Evolutionary conservation across 805 yeast species (phyloP).

Genomic region (Lachancea lanzarotensis): DNA sequence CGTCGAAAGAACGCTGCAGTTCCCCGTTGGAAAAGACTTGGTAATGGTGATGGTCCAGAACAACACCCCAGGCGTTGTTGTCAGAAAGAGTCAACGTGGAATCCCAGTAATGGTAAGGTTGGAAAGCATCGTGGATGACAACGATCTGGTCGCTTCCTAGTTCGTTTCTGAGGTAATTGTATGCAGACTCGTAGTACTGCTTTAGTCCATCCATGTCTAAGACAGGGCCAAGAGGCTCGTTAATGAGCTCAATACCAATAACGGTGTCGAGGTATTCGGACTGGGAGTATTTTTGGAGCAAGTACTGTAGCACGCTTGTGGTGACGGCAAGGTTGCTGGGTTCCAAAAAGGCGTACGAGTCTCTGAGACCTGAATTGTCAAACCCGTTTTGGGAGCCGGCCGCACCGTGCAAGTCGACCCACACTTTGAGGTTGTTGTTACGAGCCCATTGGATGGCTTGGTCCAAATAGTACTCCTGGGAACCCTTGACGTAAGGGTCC

Average conservation of each 20-base stretch:
- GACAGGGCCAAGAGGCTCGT: constrained; percentile 80
- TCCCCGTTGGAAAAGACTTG: constrained; percentile 71
- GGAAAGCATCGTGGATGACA: constrained; percentile 80
- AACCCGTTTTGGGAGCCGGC: constrained; percentile 96
- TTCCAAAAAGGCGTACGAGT: constrained; percentile 45
- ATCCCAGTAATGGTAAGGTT: constrained; percentile 56
- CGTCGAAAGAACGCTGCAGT: constrained; percentile 50
- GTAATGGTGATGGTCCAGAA: constrained; percentile 86
- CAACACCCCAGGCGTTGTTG: constrained; percentile 51
- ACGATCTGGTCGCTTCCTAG: constrained; percentile 47
- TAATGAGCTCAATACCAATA: constrained; percentile 75
- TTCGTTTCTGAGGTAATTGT: constrained; percentile 51
- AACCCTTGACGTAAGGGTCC: constrained; percentile 84
- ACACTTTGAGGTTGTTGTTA: constrained; percentile 55
- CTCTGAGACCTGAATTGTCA: constrained; percentile 88
- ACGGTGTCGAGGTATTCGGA: constrained; percentile 61
- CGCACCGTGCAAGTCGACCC: constrained; percentile 95
- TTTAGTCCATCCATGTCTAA: constrained; percentile 53
- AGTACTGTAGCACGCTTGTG: constrained; percentile 44
- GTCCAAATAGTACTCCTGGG: constrained; percentile 62
- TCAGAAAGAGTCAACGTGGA: constrained; percentile 40
- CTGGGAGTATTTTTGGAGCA: constrained; percentile 59
- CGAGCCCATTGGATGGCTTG: constrained; percentile 73
- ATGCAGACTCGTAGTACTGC: constrained; percentile 57
- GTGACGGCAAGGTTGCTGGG: constrained; percentile 49